Conservation (phyloP, 306 rosid genomes). For the Quillaja saponaria region DNA sequence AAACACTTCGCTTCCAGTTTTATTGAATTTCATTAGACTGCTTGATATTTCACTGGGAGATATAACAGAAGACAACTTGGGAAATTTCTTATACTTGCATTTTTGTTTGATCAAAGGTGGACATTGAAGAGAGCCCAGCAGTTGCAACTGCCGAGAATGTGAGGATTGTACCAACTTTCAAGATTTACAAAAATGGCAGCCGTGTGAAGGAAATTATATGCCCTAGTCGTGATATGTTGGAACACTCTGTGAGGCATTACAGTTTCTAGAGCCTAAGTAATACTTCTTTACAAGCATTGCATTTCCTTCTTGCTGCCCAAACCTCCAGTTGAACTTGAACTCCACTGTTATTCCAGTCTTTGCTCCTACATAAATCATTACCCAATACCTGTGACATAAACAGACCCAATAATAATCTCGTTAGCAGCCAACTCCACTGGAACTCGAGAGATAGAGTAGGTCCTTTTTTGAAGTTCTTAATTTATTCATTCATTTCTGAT, state of each 20-base stretch:
- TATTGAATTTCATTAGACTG: not conserved
- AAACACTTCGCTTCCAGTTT: not conserved
- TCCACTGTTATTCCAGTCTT: slow-evolving; percentile 40
- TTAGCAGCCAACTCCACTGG: slow-evolving; percentile 57
- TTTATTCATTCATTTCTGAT: slow-evolving; percentile 93
- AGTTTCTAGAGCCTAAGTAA: slow-evolving; percentile 56
- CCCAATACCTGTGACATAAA: slow-evolving; percentile 59
- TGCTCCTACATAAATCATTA: slow-evolving; percentile 45
- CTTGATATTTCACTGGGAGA: not conserved
- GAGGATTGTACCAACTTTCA: slow-evolving; percentile 89
- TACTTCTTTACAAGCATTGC: slow-evolving; percentile 33
- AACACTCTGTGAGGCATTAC: slow-evolving; percentile 91
- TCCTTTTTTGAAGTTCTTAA: slow-evolving; percentile 58
- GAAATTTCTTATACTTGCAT: slow-evolving; percentile 23
- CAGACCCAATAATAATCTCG: slow-evolving; percentile 56
- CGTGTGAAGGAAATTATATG: slow-evolving; percentile 81
- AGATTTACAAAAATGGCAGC: slow-evolving; percentile 86
- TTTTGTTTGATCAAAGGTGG: slow-evolving; percentile 61
- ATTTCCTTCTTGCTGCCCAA: slow-evolving; percentile 34
- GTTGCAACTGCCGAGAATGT: slow-evolving; percentile 74
- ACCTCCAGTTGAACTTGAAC: slow-evolving; percentile 36
- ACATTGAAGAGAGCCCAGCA: slow-evolving; percentile 57
- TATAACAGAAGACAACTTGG: not conserved
- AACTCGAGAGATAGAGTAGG: slow-evolving; percentile 66
- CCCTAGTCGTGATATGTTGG: slow-evolving; percentile 85